Base-by-base conservation (phyloP, 495 filamentous ascomycete species). In the Talaromyces liani region DNA sequence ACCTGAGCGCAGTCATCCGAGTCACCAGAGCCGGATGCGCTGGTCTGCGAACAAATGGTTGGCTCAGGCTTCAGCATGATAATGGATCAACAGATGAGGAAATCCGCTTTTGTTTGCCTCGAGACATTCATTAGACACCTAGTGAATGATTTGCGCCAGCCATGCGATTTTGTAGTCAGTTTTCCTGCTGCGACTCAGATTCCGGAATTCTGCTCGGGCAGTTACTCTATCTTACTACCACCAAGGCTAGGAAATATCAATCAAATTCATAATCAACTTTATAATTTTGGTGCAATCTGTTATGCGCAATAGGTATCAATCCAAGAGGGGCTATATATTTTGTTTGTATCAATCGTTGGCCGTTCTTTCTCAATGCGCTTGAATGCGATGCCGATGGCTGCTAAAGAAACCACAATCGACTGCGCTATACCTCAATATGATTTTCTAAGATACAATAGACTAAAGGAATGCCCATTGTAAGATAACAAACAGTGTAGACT, bases 1-100 rank as follows among this genome's bases (percentile, higher is more conserved):
- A 62, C 60, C 45, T 62, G 60, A 53, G 60, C 60, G 60, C 60
- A 33, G 47, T 62, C 60, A 54, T 54, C 45, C 45, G 47, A 29
- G 45, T 41, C 18, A 54, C 27, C 39, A 27, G 18, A 41, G 31
- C 27, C 56, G 27, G 56, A 58, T 56, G 53, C 53, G 53, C 53
- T 56, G 22, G 53, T 56, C 53, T 56, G 53, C 27, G 53, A 16
- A 20, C 41, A 47, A 62, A 33, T 34, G 27, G 29, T 53, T 54
- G 41, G 60, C 41, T 54, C 27, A 31, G 22, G 27, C 12, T 58
- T 58, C 31, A 33, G 27, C 27, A 58, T 58, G n/a, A 58, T 33
- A 22, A 33, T 36, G 18, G 56, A 58, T 20, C 14, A 25, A 58
- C 56, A 58, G 27, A 36, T 20, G 31, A 58, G 31, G 16, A 58